Base-by-base conservation (phyloP, 2,329 filamentous ascomycete species). In the Apiospora malaysiana region DNA sequence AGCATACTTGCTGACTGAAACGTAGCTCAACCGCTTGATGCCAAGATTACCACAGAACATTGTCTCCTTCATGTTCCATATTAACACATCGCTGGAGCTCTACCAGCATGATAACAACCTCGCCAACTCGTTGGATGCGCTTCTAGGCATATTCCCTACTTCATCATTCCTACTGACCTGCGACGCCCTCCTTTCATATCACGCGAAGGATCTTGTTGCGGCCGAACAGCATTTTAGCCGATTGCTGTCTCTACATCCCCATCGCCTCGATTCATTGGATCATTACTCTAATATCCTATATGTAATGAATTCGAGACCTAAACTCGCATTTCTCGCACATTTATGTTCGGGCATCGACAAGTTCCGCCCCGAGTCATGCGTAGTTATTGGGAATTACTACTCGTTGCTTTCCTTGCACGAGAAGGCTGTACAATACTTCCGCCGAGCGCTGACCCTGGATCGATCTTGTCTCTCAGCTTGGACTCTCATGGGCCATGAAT, bases 401-500 rank as follows among this genome's bases (percentile, higher is more conserved):
- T 97, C 94, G 0, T 84, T 98, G 0, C 91, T 97, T 72, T 97
- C 95, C 0, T 92, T 97, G 80, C 96, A 99, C 80, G 96, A 99
- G 80, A 99, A 99, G 79, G 95, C 96, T 0, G 95, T 99, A 69
- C 94, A 98, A 83, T 98, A 98, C 82, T 99, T 99, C 84, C 92
- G 96, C 4, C 92, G 96, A 27, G 96, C 96, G 0, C 83, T 99
- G 25, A 97, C 94, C 0, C 86, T 99, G 0, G 96, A 99, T 79
- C 91, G 95, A 12, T 92, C 91, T 37, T 99, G 96, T 79, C 87
- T 98, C 21, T 97, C 94, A 0, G 96, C 96, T 1, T 99, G 96
- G 96, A 99, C 96, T 0, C 86, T 99, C 0, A 98, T 99, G 95
- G 96, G 96, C 0, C 96, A 99, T 81, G 96, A 99, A 81, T 99